Base-by-base conservation (phyloP, 2,329 filamentous ascomycete species). In the Trichoderma atroviride region DNA sequence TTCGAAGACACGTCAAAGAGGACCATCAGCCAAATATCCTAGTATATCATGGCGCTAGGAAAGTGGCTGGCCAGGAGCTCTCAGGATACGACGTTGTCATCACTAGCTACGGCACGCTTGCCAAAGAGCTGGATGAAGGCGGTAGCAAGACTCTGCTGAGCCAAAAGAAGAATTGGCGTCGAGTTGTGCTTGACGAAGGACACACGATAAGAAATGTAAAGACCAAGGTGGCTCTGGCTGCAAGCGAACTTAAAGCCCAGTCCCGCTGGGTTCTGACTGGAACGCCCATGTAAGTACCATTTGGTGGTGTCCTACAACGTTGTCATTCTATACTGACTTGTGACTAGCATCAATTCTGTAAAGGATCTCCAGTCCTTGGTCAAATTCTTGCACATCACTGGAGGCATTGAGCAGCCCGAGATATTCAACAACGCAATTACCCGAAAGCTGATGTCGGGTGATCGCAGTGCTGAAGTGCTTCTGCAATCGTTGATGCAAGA, bases 161-260 rank as follows among this genome's bases (percentile, higher is more conserved):
- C 5, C 63, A 55, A 57, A 56, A 27, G 65, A 24, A 91, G 9
- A 84, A 89, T 4, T 97, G 93, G 93, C 87, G 90, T 13, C 89
- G 94, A 9, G 83, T 96, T 11, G 90, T 96, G 13, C 83, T 96
- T 5, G 93, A 96, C 73, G 93, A 96, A 81, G 93, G 92, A 0
- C 94, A 97, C 75, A 89, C 83, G 0, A 94, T 97, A 70, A 88
- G 94, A 16, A 96, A 96, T 70, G 87, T 90, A 4, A 86, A 86
- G 63, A 91, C 93, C 0, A 93, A 93, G 76, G 87, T 86, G 56
- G 88, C 92, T 0, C 79, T 89, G 68, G 92, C 93, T 4, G 91
- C 89, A 1, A 89, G 85, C 70, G 84, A 84, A 50, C 79, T 97
- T 6, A 81, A 87, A 58, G 91, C 93, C 1, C 85, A 88, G 63